Evolutionary conservation across 164 flowering plant genomes (phyloP), one percentile per base, ranked within the genome.

Genomic region (Vitis amurensis): DNA sequence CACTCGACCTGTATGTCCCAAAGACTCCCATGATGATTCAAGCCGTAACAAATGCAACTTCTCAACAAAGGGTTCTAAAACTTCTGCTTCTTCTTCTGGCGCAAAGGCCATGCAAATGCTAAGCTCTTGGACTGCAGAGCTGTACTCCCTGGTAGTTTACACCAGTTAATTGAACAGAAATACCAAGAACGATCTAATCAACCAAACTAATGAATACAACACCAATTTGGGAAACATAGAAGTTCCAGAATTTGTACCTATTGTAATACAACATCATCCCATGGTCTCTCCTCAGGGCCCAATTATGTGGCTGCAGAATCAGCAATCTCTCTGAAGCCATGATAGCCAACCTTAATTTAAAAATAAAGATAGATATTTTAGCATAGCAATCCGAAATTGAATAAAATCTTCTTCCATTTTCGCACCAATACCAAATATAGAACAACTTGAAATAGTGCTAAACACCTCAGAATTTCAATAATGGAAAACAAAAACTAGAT

Each of bases 101-200:
- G 94, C 94, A 79, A 87, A 85, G 23, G 90, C 94, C 91, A 89
- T 87, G 81, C 89, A 86, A 64, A 89, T 89, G 87, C 94, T 89
- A 17, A 89, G 87, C 82, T 89, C 94, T 76, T 83, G 90, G 27
- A 89, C 90, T 12, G 94, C 91, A 73, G 82, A 80, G 11, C 79
- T 84, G 70, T 85, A 89, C 51, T 81, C 78, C 76, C 88, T 87
- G 88, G 7, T 19, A 53, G 61, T 66, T 44, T 2, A 30, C 10
- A 16, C 68, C 29, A 49, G 4, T 68, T 15, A 57, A 49, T 3
- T 10, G 7, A 1, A 30, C 11, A 23, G 27, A 23, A 23, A 23
- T 23, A 23, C 27, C 27, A 23, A 23, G 27, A 23, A 23, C 2
- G 2, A 23, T 1, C 27, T 23, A 14, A 23, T 57, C 7, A 67